phyloP scores from a whole-genome alignment of 2,329 filamentous ascomycete species.

The Arthrobotrys sphaeroides region DNA sequence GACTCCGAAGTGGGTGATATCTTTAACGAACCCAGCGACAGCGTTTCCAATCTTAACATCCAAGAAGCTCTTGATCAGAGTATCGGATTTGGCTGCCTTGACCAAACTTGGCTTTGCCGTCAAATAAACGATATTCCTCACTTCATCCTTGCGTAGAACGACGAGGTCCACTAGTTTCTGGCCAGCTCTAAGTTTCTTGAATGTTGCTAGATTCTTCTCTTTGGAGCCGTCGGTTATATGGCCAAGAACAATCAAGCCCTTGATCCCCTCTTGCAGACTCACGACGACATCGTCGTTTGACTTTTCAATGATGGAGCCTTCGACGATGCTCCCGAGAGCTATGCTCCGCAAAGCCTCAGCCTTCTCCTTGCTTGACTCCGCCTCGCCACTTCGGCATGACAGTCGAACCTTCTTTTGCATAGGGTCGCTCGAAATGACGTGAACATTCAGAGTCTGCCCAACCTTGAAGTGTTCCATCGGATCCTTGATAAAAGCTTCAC shows the following conservation, averaged over 20 bases:
- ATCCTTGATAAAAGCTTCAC: constrained; percentile 91
- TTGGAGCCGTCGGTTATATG: constrained; percentile 86
- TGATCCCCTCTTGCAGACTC: constrained; percentile 76
- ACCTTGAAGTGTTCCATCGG: constrained; percentile 86
- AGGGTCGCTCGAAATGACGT: constrained; percentile 81
- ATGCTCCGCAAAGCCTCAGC: constrained; percentile 73
- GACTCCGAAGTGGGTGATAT: constrained; percentile 80
- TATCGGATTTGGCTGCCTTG: constrained; percentile 76
- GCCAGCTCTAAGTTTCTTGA: constrained; percentile 84
- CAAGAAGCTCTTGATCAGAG: constrained; percentile 75
- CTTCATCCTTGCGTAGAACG: constrained; percentile 84
- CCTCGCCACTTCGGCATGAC: constrained; percentile 86
- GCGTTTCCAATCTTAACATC: constrained; percentile 75
- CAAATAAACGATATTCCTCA: constrained; percentile 77
- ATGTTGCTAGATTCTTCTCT: constrained; percentile 77
- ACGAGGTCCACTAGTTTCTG: constrained; percentile 84
- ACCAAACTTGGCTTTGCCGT: constrained; percentile 85
- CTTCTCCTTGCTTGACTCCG: constrained; percentile 73
- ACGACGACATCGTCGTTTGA: constrained; percentile 78
- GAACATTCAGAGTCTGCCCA: constrained; percentile 91
- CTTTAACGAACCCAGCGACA: constrained; percentile 82
- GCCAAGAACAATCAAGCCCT: constrained; percentile 77
- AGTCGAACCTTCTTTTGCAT: constrained; percentile 78
- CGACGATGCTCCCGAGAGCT: constrained; percentile 76
- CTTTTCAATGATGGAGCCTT: constrained; percentile 82